Evolutionary conservation across 257 asterid species (phyloP), one percentile per base, ranked within the genome.

Genomic region (Fraxinus anomala): DNA sequence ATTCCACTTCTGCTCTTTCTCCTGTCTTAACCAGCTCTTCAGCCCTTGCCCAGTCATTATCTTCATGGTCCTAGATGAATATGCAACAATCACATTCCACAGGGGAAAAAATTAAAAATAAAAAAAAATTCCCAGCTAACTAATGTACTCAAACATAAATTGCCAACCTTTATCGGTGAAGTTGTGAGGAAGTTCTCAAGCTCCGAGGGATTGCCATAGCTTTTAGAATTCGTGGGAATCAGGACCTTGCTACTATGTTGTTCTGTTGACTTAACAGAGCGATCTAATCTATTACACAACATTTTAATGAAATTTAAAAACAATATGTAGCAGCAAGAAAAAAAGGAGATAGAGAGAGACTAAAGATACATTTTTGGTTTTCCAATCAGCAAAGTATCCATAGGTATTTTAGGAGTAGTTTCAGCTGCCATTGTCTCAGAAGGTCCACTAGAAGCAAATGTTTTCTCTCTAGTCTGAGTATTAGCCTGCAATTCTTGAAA

Each of bases 31-130:
- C 87, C 73, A 95, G 77, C 82, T 83, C 78, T 83, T 91, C 99
- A 42, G 91, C 97, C 81, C 82, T 92, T 77, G 73, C 81, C 98
- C 99, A 95, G 93, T 92, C 96, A 68, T 33, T 82, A 10, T 85
- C 97, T 82, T 91, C 96, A 47, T 84, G 85, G 73, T 91, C 97
- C 99, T 94, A 83, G 74, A 28, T 47, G 73, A 75, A 66, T 61
- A 75, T 61, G 63, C 66, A 75, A 73, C 81, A 81, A 78, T 86
- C 82, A 85, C 77, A 77, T 78, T 75, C 73, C 73, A 81, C 66
- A 63, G 51, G 17, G 51, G 11, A 9, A 33, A 33, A 33, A 33
- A 4, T 33, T 8, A 37, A 37, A 37, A 7, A 5, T 0, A 36
- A 34, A 6, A 1, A 59, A 31, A 6, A 78, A 14, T 4, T 36